Base-by-base conservation (phyloP, 192 early-diverging fungal genomes). In the Polychytrium aggregatum region DNA sequence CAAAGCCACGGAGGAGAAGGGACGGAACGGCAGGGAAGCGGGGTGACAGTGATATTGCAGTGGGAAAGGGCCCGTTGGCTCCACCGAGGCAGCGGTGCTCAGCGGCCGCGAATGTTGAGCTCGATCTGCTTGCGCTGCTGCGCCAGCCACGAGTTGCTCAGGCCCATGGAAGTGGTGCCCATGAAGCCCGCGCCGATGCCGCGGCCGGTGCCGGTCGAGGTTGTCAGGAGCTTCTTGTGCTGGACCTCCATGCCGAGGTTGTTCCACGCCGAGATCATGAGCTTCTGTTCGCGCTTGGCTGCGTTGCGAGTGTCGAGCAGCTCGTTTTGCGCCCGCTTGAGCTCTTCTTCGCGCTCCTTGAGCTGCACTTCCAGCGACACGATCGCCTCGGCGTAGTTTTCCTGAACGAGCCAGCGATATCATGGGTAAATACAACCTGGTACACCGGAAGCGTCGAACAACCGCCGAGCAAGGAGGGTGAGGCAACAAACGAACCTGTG, bases 201-300 rank as follows among this genome's bases (percentile, higher is more conserved):
- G 25, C 39, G 28, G 27, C 59, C 41, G 16, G 52, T 48, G 37
- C 55, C 56, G 13, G 57, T 18, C 54, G 54, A 41, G 59, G 60
- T 57, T 51, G 50, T 33, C 50, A 57, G 55, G 46, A 41, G 55
- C 56, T 41, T 60, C 51, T 68, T 33, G 62, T 72, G 67, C 58
- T 64, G 62, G 63, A 61, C 55, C 59, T 67, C 69, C 49, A 52
- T 65, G 41, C 59, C 60, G 16, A 79, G 46, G 49, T 83, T 72
- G 52, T 81, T 74, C 81, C 81, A 95, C 7, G 92, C 88, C 13
- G 85, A 86, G 30, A 81, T 69, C 53, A 96, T 85, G 37, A 90
- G 63, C 43, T 70, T 71, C 50, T 87, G 82, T 56, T 96, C 92
- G 27, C 84, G 76, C 56, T 67, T 68, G 48, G 70, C 76, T 56